These are phyloP conservation scores for Fusarium sacchari DNA, from an alignment of 2,329 filamentous ascomycete genomes.

Conservation along the genomic window DNA sequence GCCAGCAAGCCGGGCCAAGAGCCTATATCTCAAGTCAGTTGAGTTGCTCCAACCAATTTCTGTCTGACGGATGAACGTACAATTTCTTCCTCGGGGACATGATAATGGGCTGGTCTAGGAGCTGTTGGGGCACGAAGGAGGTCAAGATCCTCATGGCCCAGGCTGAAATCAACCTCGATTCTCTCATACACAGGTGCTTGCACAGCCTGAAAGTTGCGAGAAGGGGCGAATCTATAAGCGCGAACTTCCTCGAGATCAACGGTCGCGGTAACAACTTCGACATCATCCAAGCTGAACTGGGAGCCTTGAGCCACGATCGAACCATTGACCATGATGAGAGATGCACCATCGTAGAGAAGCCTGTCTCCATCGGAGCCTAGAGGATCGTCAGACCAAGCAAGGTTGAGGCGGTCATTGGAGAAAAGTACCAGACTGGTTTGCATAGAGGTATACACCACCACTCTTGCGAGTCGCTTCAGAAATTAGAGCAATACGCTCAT, in stretches of 20 bases:
- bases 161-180: constrained; percentile 41
- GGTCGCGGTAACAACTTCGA: constrained; percentile 73
- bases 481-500: constrained; percentile 72
- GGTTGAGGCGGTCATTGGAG: rapidly evolving
- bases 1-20: constrained; percentile 27
- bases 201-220: constrained; percentile 68
- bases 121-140: constrained; percentile 44
- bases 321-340: constrained; percentile 71
- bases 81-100: constrained; percentile 40
- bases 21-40: constrained; percentile 9
- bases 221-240: constrained; percentile 64
- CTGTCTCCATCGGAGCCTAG: constrained; percentile 66
- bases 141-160: constrained; percentile 47
- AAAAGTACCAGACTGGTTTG: constrained; percentile 46
- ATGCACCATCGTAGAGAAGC: constrained; percentile 64
- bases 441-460: constrained; percentile 65
- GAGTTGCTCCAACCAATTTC: not conserved
- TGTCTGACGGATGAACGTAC: not conserved
- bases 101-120: constrained; percentile 30
- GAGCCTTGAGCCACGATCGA: constrained; percentile 70
- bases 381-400: not conserved
- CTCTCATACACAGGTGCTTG: constrained; percentile 27
- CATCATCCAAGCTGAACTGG: constrained; percentile 68
- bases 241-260: constrained; percentile 78
- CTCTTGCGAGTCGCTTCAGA: constrained; percentile 71